Conservation (phyloP, 139 green algal species). For the Tetradesmus obliquus region DNA sequence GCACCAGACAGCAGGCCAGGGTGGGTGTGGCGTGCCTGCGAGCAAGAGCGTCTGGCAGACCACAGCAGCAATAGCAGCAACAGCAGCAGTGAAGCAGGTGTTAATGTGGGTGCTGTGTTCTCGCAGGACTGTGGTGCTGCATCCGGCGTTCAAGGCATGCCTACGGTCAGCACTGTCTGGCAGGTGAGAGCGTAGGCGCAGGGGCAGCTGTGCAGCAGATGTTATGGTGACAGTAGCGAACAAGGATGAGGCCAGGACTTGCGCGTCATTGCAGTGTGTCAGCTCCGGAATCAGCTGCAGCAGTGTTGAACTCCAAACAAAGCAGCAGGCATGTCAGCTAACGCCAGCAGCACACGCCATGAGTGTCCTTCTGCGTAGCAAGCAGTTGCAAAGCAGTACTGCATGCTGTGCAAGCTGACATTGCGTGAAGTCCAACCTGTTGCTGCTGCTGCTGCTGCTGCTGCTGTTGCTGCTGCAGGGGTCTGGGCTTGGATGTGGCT, state of each 20-base stretch:
- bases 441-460: neutral
- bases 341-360: too few species aligned
- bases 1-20: neutral
- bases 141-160: conserved; percentile 61
- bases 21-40: neutral
- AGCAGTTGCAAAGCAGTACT: neutral
- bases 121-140: conserved; percentile 31
- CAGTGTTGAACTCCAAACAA: neutral
- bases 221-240: neutral
- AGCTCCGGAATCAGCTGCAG: neutral
- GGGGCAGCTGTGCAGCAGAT: neutral
- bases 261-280: neutral
- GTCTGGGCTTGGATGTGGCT: neutral
- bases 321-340: neutral
- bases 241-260: neutral
- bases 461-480: neutral
- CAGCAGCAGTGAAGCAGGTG: neutral
- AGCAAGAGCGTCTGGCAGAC: neutral
- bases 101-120: neutral
- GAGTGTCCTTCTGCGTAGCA: neutral
- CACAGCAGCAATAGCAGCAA: conserved; percentile 3
- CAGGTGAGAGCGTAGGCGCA: conserved; percentile 26
- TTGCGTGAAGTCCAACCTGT: neutral
- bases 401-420: neutral
- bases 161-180: conserved; percentile 50